Evolutionary conservation across 1,284 basidiomycete species (phyloP).

Genomic region (Trametes pubescens): DNA sequence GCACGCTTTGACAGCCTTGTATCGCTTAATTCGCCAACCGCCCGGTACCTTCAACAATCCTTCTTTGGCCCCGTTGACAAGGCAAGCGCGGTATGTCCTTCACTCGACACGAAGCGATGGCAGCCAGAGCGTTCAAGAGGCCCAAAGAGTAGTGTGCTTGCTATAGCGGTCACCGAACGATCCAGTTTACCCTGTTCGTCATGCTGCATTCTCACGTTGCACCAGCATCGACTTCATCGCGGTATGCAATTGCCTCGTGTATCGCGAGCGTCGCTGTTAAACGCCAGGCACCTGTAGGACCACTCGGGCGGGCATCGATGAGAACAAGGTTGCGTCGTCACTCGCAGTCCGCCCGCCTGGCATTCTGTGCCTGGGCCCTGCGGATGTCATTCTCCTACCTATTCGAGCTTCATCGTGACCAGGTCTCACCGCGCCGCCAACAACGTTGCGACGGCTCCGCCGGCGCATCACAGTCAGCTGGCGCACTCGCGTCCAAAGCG

Average conservation of each 20-base stretch:
- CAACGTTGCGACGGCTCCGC: not conserved
- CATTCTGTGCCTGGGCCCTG: conserved; percentile 22
- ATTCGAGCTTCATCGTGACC: not conserved
- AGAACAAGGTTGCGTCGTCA: conserved; percentile 6
- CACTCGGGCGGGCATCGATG: conserved; percentile 5
- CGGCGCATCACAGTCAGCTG: conserved; percentile 4
- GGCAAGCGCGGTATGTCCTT: not conserved
- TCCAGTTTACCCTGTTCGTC: not conserved
- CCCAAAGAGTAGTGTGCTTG: not conserved
- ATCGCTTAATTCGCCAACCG: not conserved
- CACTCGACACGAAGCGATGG: not conserved
- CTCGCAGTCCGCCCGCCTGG: not conserved
- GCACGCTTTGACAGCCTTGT: not conserved
- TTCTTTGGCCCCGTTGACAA: not conserved
- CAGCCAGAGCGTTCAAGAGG: not conserved
- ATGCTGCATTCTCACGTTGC: not conserved
- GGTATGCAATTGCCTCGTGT: conserved; percentile 13
- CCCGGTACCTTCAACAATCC: not conserved
- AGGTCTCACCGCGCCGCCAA: not conserved
- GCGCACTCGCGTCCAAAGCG: not conserved
- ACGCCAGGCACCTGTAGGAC: conserved; percentile 13
- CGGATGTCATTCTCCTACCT: not conserved
- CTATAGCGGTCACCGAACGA: not conserved
- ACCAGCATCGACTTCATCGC: not conserved
- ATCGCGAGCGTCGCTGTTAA: not conserved